A percentile compares a stretch with the other conserved stretches of the same genome.
These are phyloP conservation scores for Aspergillus spinulosporus DNA, from an alignment of 2,329 filamentous ascomycete genomes.

Conservation along the genomic window DNA sequence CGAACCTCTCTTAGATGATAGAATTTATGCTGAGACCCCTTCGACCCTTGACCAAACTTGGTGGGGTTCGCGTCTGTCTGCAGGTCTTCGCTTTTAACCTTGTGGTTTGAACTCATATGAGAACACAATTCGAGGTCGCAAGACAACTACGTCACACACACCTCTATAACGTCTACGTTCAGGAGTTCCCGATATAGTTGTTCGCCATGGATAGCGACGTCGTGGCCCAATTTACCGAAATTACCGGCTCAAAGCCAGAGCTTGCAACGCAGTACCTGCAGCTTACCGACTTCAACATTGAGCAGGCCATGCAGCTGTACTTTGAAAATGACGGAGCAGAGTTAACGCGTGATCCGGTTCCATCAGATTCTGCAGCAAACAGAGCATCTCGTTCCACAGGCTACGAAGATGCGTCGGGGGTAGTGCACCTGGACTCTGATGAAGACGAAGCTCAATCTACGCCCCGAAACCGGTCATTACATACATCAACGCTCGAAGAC, in stretches of 20 bases:
- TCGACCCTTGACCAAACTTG: constrained; percentile 2
- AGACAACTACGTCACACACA: not conserved
- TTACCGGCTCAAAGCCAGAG: constrained; percentile 73
- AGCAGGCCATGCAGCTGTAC: constrained; percentile 84
- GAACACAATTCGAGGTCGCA: not conserved
- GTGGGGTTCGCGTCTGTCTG: constrained; percentile 36
- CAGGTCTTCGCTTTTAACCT: constrained; percentile 20
- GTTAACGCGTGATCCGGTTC: constrained; percentile 54
- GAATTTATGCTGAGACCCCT: not conserved
- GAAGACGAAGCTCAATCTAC: constrained; percentile 53
- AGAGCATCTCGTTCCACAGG: constrained; percentile 35
- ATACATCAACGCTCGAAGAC: constrained; percentile 67
- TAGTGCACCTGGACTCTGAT: constrained; percentile 76
- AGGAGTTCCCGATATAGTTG: constrained; percentile 1
- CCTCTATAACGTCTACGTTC: constrained; percentile 1
- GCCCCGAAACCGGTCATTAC: constrained; percentile 37
- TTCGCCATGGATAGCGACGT: constrained; percentile 65
- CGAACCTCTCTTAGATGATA: not conserved
- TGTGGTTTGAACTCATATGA: constrained; percentile 9
- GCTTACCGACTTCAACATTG: constrained; percentile 78
- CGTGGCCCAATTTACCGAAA: constrained; percentile 74
- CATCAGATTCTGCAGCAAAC: constrained; percentile 27
- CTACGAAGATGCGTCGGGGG: constrained; percentile 57
- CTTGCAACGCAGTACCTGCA: constrained; percentile 81
- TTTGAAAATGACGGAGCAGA: constrained; percentile 77